These are phyloP conservation scores for Citrus sinensis DNA, from an alignment of 345 rosid genomes.

Conservation along the genomic window DVS_A1.0 CM039164.1:26857001-26857500, in stretches of 20 bases:
- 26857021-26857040: not conserved
- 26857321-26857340: not conserved
- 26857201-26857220: conserved; percentile 23
- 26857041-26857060: not conserved
- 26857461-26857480: not conserved
- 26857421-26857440: no score
- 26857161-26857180: conserved; percentile 72
- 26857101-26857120: conserved; percentile 55
- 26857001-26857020: not conserved
- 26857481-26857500: not conserved
- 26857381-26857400: not conserved
- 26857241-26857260: no score
- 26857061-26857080: not conserved
- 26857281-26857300: not conserved
- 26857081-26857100: not conserved
- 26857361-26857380: not conserved
- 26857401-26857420: no score
- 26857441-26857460: not conserved
- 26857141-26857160: conserved; percentile 72
- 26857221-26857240: not conserved
- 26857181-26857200: conserved; percentile 72
- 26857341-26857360: not conserved
- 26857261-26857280: not conserved
- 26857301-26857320: not conserved
- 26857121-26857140: conserved; percentile 68